Evolutionary conservation across 257 asterid genomes (phyloP).

Genomic region (Fraxinus cuspidata): DNA sequence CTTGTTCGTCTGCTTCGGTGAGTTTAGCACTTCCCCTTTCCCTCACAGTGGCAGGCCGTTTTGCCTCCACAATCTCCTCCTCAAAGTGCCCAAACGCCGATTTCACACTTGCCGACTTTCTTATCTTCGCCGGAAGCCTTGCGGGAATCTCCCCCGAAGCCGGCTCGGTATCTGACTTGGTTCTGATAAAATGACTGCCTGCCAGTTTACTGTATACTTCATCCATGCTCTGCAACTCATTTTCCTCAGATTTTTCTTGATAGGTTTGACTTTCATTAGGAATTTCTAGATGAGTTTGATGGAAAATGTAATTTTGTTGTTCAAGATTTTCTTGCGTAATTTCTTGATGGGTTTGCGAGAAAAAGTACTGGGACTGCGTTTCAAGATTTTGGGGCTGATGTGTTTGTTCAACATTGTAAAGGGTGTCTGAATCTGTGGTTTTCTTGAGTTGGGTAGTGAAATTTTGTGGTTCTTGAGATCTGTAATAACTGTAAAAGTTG

Average conservation of each 20-base stretch:
- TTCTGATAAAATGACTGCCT: conserved; percentile 41
- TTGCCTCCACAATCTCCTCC: conserved; percentile 52
- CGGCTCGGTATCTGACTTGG: conserved; percentile 64
- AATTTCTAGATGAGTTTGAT: conserved; percentile 11
- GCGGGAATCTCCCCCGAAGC: conserved; percentile 47
- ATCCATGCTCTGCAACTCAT: conserved; percentile 46
- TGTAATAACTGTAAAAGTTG: conserved; percentile 36
- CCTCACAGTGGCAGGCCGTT: conserved; percentile 69
- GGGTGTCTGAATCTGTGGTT: conserved; percentile 27
- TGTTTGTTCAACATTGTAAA: conserved; percentile 28
- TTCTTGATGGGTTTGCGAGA: conserved; percentile 31
- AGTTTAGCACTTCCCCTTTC: conserved; percentile 39
- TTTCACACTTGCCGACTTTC: conserved; percentile 58
- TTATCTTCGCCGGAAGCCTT: conserved; percentile 51
- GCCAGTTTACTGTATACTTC: conserved; percentile 52
- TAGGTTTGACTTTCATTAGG: conserved; percentile 6
- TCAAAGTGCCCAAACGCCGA: conserved; percentile 52
- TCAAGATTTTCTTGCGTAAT: conserved; percentile 21
- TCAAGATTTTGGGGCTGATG: conserved; percentile 33
- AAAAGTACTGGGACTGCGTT: conserved; percentile 44
- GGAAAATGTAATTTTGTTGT: conserved; percentile 30
- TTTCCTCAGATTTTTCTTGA: conserved; percentile 32
- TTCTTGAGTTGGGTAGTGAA: too few relatives aligned
- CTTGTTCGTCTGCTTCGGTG: conserved; percentile 54
- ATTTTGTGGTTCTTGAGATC: conserved; percentile 39